Percentiles rank a stretch among this genome's conserved stretches.
Evolutionary conservation across 139 green algal genomes (phyloP).

Genomic region (Haematococcus lacustris): DNA sequence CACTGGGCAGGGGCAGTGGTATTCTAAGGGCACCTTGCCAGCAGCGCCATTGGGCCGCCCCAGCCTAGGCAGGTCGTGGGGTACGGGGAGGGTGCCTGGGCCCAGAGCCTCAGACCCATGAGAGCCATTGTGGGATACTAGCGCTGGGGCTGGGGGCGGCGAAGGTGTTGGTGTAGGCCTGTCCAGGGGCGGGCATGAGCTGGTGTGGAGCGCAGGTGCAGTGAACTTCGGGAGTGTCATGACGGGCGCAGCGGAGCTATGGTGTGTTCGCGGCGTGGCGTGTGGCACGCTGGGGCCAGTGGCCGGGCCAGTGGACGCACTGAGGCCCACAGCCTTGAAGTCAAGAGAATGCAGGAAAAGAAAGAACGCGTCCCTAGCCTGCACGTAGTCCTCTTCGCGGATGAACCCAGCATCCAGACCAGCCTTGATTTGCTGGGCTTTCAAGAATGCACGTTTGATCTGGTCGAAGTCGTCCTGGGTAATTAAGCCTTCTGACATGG

Average conservation of each 20-base stretch:
- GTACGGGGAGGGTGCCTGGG: constrained; percentile 4
- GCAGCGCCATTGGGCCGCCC: neutral
- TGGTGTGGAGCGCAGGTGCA: neutral
- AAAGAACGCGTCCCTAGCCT: constrained; percentile 61
- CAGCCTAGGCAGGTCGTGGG: constrained; percentile 18
- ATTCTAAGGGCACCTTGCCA: constrained; percentile 19
- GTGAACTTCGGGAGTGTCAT: no score
- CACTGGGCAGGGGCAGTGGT: neutral
- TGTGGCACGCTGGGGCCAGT: no score
- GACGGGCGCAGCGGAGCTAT: no score
- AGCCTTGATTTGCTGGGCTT: constrained; percentile 78
- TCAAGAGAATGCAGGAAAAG: constrained; percentile 63
- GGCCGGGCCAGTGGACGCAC: no score
- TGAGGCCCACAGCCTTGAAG: no score
- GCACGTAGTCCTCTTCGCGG: constrained; percentile 57
- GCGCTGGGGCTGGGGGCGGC: no score
- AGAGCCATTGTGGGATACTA: no score
- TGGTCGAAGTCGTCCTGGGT: constrained; percentile 59
- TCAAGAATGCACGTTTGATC: constrained; percentile 74
- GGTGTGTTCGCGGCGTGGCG: no score
- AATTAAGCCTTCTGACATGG: constrained; percentile 68
- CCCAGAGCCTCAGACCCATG: no score
- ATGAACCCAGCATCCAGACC: constrained; percentile 62
- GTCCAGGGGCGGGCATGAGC: neutral
- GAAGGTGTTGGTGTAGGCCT: neutral